Evolutionary conservation across 177 flowering plant genomes (phyloP), one percentile per base, ranked within the genome.

Genomic region (Telopea speciosissima): DNA sequence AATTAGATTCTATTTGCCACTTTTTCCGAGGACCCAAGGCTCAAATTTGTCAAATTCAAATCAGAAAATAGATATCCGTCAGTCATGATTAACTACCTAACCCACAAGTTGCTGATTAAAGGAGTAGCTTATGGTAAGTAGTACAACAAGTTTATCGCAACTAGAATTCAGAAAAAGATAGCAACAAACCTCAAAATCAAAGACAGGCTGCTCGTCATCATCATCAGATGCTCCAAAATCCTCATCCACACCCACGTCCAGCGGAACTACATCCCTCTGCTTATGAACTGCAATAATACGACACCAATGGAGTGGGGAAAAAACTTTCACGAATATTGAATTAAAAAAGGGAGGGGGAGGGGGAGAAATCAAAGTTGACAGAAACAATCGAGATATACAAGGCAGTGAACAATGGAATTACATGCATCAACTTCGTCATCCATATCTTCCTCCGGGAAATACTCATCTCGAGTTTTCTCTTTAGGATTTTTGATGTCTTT

Each of bases 401-500:
- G 21, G 33, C 21, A 31, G n/a, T 26, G 5, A 52, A 11, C 62
- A 26, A 71, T 44, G 13, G 33, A 75, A 62, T 75, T 87, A 92
- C 97, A 92, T 62, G 85, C 84, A 72, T 92, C 96, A 26, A 90
- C 86, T 68, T 92, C 97, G 40, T 92, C 97, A 26, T 92, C 89
- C 86, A 91, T 79, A 70, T 89, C 85, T 13, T 81, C 80, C 22
- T 80, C 79, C 7, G 63, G 70, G 24, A 69, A 76, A 65, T 68
- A 28, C 21, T 84, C 75, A 19, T 71, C 73, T 24, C 69, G 70
- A n/a, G 36, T 8, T 68, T 68, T 70, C 74, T 73, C 78, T 74
- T 86, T 87, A 24, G 80, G 72, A 58, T 40, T 81, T 69, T 44
- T 45, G 36, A 19, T 42, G 24, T 72, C 79, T 23, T 71, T 79